Evolutionary conservation across 768 basidiomycete genomes (phyloP).

Genomic region (Boletus sp.): DNA sequence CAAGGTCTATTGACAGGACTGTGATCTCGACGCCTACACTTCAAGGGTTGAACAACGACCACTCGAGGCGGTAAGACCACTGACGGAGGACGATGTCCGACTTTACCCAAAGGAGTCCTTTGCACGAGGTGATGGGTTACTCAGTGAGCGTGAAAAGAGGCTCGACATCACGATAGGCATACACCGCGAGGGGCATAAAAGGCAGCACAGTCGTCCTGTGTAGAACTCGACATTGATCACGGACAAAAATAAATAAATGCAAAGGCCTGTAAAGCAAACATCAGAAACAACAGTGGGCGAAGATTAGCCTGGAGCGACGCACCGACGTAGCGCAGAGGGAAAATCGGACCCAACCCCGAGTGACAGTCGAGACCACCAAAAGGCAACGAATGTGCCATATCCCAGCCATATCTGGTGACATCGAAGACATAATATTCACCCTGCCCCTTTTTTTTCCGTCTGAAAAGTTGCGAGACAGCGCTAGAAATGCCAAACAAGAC

Average conservation of each 20-base stretch:
- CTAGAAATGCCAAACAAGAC: not conserved
- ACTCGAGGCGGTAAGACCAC: not conserved
- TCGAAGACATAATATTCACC: not conserved
- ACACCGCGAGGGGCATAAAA: not conserved
- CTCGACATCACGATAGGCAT: not conserved
- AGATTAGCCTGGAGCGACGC: not conserved
- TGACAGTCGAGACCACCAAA: not conserved
- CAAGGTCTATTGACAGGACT: not conserved
- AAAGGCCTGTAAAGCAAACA: not conserved
- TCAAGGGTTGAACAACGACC: not conserved
- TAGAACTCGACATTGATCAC: not conserved
- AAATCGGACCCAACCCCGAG: not conserved
- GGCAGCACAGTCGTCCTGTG: not conserved
- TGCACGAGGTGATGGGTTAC: not conserved
- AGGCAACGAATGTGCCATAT: not conserved
- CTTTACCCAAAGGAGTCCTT: not conserved
- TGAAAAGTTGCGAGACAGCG: not conserved
- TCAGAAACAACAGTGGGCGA: not conserved
- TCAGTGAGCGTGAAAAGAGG: not conserved
- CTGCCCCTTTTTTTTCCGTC: no score
- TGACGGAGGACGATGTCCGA: slow-evolving; percentile 3
- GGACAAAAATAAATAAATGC: not conserved
- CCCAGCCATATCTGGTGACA: not conserved
- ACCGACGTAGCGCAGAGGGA: not conserved
- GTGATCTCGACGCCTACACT: not conserved